These are phyloP conservation scores for Pleurotus eryngii DNA, from an alignment of 768 basidiomycete genomes.

Conservation along the genomic window DNA sequence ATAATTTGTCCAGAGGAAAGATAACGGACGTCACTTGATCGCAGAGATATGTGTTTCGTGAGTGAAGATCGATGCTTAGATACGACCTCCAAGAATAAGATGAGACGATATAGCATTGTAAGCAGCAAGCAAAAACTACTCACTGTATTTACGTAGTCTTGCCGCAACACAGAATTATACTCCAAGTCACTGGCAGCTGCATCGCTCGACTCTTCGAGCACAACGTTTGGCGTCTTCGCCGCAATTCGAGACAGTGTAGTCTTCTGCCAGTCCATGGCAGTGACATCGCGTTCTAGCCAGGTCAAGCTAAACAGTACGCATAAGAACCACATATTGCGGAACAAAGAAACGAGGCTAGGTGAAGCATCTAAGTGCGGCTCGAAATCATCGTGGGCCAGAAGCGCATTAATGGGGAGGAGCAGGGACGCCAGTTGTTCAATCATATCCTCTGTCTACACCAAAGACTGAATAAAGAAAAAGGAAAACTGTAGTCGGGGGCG, in stretches of 20 bases:
- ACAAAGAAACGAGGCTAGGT: conserved; percentile 64
- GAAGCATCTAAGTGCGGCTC: conserved; percentile 53
- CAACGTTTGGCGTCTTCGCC: conserved; percentile 78
- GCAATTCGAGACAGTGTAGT: conserved; percentile 80
- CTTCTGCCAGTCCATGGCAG: conserved; percentile 75
- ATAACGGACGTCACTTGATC: conserved; percentile 64
- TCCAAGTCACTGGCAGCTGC: conserved; percentile 85
- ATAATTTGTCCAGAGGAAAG: conserved; percentile 82
- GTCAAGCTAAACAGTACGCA: conserved; percentile 86
- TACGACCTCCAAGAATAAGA: conserved; percentile 52
- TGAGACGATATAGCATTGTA: neutral
- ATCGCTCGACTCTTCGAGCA: conserved; percentile 80
- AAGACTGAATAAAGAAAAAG: conserved; percentile 5
- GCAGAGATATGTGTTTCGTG: conserved; percentile 60
- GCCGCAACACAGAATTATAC: conserved; percentile 87
- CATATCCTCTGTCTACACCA: conserved; percentile 74
- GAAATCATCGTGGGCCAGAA: conserved; percentile 71
- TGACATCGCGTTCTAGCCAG: conserved; percentile 46
- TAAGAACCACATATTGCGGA: conserved; percentile 94
- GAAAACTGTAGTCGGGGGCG: conserved; percentile 5
- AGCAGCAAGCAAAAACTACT: conserved; percentile 17
- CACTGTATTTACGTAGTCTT: conserved; percentile 79
- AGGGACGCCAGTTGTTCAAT: conserved; percentile 85
- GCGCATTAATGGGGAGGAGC: conserved; percentile 85
- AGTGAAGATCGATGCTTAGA: conserved; percentile 64